Evolutionary conservation across 176 grass and related monocot species (phyloP).

Genomic region (Metroxylon sagu): DNA sequence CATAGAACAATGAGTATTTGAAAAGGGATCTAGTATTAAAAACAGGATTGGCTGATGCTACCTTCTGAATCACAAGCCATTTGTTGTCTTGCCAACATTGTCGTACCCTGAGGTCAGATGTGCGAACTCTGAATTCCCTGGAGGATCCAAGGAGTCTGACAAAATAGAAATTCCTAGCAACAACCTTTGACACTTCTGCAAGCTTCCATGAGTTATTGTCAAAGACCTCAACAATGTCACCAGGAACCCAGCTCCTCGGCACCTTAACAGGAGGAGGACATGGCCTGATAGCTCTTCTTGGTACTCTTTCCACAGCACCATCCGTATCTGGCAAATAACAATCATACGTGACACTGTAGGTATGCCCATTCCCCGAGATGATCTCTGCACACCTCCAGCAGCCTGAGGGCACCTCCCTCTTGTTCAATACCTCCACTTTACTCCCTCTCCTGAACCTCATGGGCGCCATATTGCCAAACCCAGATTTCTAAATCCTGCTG

Average conservation of each 20-base stretch:
- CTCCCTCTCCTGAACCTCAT: conserved; percentile 47
- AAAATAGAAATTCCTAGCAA: conserved; percentile 7
- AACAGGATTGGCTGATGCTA: conserved; percentile 2
- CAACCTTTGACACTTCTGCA: conserved; percentile 20
- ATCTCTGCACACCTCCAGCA: conserved; percentile 59
- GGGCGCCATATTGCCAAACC: not conserved
- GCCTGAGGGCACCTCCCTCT: conserved; percentile 13
- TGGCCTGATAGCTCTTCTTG: conserved; percentile 39
- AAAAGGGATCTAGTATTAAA: no score
- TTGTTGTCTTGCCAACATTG: conserved; percentile 16
- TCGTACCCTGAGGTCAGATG: conserved; percentile 2
- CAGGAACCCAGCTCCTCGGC: conserved; percentile 22
- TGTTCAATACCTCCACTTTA: conserved; percentile 39
- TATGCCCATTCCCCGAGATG: conserved; percentile 47
- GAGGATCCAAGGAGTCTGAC: conserved; percentile 33
- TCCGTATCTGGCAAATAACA: not conserved
- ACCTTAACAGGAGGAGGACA: conserved; percentile 20
- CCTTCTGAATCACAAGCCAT: conserved; percentile 47
- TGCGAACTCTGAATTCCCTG: conserved; percentile 2
- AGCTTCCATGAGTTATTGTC: conserved; percentile 42
- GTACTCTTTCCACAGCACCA: conserved; percentile 21
- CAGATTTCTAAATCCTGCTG: not conserved
- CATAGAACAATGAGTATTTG: no score
- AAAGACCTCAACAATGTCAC: conserved; percentile 47
- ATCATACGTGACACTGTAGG: conserved; percentile 38